phyloP scores from a whole-genome alignment of 2,329 filamentous ascomycete species.

The Scorias spongiosa region DNA sequence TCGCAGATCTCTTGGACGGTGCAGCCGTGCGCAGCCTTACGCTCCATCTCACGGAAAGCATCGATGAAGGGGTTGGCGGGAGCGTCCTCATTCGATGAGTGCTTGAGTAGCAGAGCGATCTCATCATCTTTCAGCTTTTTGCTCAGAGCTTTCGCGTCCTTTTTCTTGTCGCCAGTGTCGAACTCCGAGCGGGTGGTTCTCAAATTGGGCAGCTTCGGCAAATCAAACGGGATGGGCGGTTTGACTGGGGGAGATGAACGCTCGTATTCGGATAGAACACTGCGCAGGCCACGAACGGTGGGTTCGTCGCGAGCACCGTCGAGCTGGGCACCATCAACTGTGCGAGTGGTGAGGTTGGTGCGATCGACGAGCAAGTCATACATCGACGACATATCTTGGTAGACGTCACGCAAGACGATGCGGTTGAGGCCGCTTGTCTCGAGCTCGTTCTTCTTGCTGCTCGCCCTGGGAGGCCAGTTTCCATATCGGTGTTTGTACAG shows the following conservation, averaged over 20 bases:
- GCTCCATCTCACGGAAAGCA: slow-evolving; percentile 57
- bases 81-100: slow-evolving; percentile 66
- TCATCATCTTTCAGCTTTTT: slow-evolving; percentile 68
- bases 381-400: slow-evolving; percentile 69
- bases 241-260: slow-evolving; percentile 76
- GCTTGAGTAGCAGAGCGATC: slow-evolving; percentile 58
- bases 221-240: slow-evolving; percentile 80
- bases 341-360: slow-evolving; percentile 59
- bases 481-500: slow-evolving; percentile 56
- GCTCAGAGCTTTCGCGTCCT: slow-evolving; percentile 55
- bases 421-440: slow-evolving; percentile 77
- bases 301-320: slow-evolving; percentile 40
- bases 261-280: slow-evolving; percentile 76
- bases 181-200: slow-evolving; percentile 50
- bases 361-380: slow-evolving; percentile 85
- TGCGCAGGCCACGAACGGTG: slow-evolving; percentile 55
- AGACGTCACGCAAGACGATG: slow-evolving; percentile 64
- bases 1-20: slow-evolving; percentile 53
- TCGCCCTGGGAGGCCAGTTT: slow-evolving; percentile 82
- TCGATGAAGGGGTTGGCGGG: slow-evolving; percentile 48
- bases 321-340: slow-evolving; percentile 50
- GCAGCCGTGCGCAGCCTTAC: slow-evolving; percentile 49
- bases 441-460: slow-evolving; percentile 80
- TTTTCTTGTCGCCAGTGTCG: slow-evolving; percentile 50
- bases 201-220: slow-evolving; percentile 61